Evolutionary conservation across 2,329 filamentous ascomycete genomes (phyloP).

Genomic region (Fusarium sp.): DNA sequence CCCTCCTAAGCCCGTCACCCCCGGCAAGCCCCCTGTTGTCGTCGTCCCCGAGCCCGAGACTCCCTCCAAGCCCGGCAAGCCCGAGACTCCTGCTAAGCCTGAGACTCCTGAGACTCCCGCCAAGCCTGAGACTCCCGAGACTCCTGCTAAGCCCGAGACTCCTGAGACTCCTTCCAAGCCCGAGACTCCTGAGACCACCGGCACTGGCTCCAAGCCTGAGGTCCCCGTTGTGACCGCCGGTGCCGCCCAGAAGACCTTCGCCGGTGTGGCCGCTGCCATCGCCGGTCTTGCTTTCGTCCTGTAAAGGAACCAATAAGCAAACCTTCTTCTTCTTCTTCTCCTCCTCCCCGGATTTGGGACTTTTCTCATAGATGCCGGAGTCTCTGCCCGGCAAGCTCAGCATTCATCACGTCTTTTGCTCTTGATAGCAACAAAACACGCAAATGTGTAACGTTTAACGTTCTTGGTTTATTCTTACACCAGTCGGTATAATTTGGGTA

Average conservation of each 20-base stretch:
- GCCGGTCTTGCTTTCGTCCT: conserved; percentile 42
- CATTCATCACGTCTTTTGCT: conserved; percentile 20
- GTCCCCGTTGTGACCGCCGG: conserved; percentile 40
- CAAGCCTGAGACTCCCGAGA: not conserved
- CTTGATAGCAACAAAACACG: conserved; percentile 13
- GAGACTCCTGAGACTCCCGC: not conserved
- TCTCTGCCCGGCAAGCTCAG: not conserved
- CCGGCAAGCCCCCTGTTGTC: conserved; percentile 20
- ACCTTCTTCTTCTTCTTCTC: not conserved
- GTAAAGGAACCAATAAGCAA: conserved; percentile 27
- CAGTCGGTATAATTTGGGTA: conserved; percentile 19
- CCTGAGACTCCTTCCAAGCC: conserved; percentile 6
- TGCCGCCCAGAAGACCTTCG: conserved; percentile 40
- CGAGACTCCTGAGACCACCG: not conserved
- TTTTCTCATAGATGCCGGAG: not conserved
- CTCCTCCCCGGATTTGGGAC: not conserved
- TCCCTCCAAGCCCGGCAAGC: not conserved
- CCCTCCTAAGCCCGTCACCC: conserved; percentile 9
- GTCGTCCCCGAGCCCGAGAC: conserved; percentile 16
- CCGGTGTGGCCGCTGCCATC: conserved; percentile 38
- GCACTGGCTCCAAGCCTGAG: conserved; percentile 8
- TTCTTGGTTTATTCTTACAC: conserved; percentile 41
- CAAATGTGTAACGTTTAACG: conserved; percentile 35
- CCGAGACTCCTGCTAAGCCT: not conserved
- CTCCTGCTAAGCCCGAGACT: not conserved